phyloP scores from a whole-genome alignment of 148 eudicot species.

The Nyssa sinensis region DNA sequence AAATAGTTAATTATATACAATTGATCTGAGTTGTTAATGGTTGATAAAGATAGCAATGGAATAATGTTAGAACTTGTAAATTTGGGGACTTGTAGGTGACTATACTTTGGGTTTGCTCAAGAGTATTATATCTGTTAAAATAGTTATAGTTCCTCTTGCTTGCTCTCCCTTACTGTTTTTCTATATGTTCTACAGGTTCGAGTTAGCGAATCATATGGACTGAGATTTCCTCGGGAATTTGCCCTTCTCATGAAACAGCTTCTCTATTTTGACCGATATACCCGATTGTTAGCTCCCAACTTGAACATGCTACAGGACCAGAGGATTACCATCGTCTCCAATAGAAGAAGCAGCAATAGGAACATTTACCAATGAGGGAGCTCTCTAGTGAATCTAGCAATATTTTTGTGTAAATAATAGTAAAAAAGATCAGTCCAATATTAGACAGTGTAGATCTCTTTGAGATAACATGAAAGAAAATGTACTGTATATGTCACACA shows the following conservation, averaged over 20 bases:
- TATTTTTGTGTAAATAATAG: slow-evolving; percentile 4
- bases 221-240: slow-evolving; percentile 92
- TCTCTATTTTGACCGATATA: slow-evolving; percentile 92
- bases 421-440: neutral
- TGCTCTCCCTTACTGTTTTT: neutral
- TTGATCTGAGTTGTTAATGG: neutral
- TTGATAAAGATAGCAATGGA: neutral
- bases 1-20: neutral
- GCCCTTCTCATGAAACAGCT: slow-evolving; percentile 98
- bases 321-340: slow-evolving; percentile 76
- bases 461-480: neutral
- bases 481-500: neutral
- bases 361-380: slow-evolving; percentile 29
- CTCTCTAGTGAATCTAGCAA: neutral
- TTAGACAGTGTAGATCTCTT: neutral
- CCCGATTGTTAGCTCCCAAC: slow-evolving; percentile 92
- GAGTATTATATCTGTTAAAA: neutral
- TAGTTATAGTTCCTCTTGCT: neutral
- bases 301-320: slow-evolving; percentile 93
- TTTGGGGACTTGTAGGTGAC: too few relatives aligned
- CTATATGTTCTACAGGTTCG: slow-evolving; percentile 52
- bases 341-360: slow-evolving; percentile 33
- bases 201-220: slow-evolving; percentile 94
- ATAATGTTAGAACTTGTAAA: too few relatives aligned
- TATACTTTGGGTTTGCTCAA: neutral